Evolutionary conservation across 371 early-diverging fungal genomes (phyloP), one percentile per base, ranked within the genome.

Genomic region (Mucor saturninus): DNA sequence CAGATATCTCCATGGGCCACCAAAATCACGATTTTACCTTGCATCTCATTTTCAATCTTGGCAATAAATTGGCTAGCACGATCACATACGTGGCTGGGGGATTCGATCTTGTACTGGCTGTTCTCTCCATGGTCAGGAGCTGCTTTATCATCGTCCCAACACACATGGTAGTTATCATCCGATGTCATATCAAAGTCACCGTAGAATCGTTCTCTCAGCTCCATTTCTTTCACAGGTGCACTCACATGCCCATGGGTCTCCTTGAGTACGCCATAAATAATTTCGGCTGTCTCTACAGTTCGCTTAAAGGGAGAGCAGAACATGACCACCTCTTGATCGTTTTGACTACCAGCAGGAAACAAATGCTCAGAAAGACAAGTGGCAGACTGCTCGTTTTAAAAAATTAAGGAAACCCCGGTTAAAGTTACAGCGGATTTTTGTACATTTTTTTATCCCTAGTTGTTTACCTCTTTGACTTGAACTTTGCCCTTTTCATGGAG

Each of bases 1-100:
- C 74, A 74, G 15, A 79, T 67, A 59, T 82, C 83, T 9, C 83
- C 83, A 59, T 82, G 83, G 14, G 76, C 74, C 1, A 82, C 78
- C 29, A 82, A 65, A 13, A 82, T 68, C 9, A 81, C 69, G 21
- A 59, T 68, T 59, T 76, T 73, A 28, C 66, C 69, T 63, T 78
- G 64, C 72, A 73, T 61, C 50, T 81, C 69, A 45, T 46, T 56
- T 49, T 81, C 81, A 29, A 81, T 73, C 9, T 73, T 69, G 4
- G 73, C 68, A 4, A 82, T 79, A 49, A 79, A 77, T 3, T 56
- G 63, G 8, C 75, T 76, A 2, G 75, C 69, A 37, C 79, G 71
- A 30, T 76, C 75, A 49, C 69, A 71, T 4, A 82, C 82, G 32
- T 62, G 69, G 43, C 71, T 75, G 14, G 77, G 73, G 1, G 76